Percentiles rank a stretch among this genome's conserved stretches.
Evolutionary conservation across 768 basidiomycete species (phyloP).

Genomic region (Macrocybe gigantea): DNA sequence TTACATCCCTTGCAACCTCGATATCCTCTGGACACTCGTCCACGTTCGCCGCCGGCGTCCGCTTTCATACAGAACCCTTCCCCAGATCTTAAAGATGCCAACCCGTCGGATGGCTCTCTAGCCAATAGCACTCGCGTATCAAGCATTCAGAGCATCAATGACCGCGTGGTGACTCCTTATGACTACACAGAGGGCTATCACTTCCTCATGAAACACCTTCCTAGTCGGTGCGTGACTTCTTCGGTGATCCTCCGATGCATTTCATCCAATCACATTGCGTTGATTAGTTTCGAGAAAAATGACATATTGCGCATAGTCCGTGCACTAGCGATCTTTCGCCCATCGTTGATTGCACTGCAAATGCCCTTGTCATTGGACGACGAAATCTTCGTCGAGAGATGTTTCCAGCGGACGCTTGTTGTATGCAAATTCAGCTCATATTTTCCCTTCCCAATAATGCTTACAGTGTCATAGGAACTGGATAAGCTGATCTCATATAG

Average conservation of each 20-base stretch:
- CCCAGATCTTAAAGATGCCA: conserved; percentile 22
- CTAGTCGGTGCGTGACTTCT: conserved; percentile 60
- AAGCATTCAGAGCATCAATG: conserved; percentile 52
- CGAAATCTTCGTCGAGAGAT: conserved; percentile 93
- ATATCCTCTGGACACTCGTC: conserved; percentile 40
- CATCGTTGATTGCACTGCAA: conserved; percentile 95
- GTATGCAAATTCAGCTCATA: conserved; percentile 36
- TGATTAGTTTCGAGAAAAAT: conserved; percentile 85
- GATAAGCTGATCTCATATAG: conserved; percentile 97
- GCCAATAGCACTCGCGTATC: conserved; percentile 23
- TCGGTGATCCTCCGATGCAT: conserved; percentile 36
- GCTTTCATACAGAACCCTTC: conserved; percentile 25
- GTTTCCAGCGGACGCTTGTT: conserved; percentile 89
- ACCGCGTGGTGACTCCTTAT: conserved; percentile 71
- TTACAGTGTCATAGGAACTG: conserved; percentile 58
- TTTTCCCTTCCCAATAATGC: conserved; percentile 4
- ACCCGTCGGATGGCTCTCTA: conserved; percentile 23
- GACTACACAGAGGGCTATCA: conserved; percentile 98
- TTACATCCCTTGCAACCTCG: conserved; percentile 47
- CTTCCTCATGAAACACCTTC: conserved; percentile 91
- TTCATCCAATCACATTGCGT: conserved; percentile 13
- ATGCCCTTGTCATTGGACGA: conserved; percentile 97
- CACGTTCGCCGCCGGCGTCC: conserved; percentile 32
- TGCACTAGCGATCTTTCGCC: conserved; percentile 89
- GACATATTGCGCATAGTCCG: conserved; percentile 93